phyloP scores from a whole-genome alignment of 106 monocot genomes.

The Triglochin maritima region DNA sequence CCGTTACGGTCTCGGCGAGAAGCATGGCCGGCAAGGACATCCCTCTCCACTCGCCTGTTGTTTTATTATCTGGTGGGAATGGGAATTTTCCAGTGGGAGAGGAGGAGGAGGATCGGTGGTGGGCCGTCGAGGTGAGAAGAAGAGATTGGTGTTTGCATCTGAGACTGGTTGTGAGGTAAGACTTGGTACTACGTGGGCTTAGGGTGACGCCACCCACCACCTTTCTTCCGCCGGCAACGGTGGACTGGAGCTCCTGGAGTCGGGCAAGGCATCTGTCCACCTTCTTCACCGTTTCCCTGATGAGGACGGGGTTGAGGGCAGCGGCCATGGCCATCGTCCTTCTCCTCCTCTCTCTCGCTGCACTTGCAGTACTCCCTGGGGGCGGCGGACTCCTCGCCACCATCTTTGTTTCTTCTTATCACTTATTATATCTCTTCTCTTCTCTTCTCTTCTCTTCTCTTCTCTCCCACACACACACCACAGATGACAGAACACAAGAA shows the following conservation, averaged over 20 bases:
- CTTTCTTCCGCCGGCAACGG: conserved; percentile 58
- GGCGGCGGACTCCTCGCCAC: conserved; percentile 64
- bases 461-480: too few species aligned
- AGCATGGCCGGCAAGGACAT: conserved; percentile 83
- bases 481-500: too few species aligned
- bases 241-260: conserved; percentile 83
- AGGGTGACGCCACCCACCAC: conserved; percentile 51
- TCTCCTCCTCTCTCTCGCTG: conserved; percentile 40
- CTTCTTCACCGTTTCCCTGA: conserved; percentile 75
- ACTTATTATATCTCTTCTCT: background rate
- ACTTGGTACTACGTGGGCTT: conserved; percentile 76
- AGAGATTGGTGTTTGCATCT: conserved; percentile 50
- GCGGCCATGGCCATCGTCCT: conserved; percentile 23
- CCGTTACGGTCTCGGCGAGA: conserved; percentile 58
- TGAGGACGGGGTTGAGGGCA: conserved; percentile 43
- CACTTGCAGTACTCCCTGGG: too few species aligned
- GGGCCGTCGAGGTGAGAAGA: background rate
- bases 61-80: conserved; percentile 25
- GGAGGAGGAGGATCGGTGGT: background rate
- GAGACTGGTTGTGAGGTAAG: conserved; percentile 69
- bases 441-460: too few species aligned
- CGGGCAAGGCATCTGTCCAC: conserved; percentile 85
- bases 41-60: conserved; percentile 47
- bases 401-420: conserved; percentile 21
- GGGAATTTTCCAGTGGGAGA: conserved; percentile 9